phyloP scores from a whole-genome alignment of 345 rosid species.

The Linum trigynum region DNA sequence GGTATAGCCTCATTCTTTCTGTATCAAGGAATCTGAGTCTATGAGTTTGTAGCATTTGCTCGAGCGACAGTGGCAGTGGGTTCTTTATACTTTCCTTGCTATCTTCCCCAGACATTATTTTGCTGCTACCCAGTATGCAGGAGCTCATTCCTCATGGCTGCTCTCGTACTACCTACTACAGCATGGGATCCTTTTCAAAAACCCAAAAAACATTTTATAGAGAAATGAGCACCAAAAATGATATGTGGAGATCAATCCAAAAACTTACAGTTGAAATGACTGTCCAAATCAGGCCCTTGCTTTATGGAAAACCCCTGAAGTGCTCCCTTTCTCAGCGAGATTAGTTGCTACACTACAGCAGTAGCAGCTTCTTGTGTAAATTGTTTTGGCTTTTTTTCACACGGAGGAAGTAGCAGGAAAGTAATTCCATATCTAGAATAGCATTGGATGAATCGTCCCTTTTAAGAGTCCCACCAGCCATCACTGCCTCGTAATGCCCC shows the following conservation, averaged over 20 bases:
- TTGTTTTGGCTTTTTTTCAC: background rate
- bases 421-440: background rate
- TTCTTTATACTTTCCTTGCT: background rate
- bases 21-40: no score
- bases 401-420: background rate
- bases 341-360: background rate
- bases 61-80: background rate
- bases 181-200: no score
- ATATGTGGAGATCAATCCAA: no score
- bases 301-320: no score
- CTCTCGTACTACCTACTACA: no score
- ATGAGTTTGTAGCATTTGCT: no score
- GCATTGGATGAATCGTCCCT: background rate
- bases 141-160: background rate
- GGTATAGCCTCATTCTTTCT: background rate
- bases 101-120: background rate
- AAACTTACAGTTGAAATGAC: no score
- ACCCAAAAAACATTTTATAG: no score
- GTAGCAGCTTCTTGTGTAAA: background rate
- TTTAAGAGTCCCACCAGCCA: background rate
- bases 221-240: no score
- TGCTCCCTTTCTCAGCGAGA: background rate
- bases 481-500: background rate
- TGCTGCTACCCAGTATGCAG: background rate
- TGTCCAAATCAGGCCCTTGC: no score